Conservation (phyloP, 352 stramenopile species). For the Thraustochytrium sp. region DNA sequence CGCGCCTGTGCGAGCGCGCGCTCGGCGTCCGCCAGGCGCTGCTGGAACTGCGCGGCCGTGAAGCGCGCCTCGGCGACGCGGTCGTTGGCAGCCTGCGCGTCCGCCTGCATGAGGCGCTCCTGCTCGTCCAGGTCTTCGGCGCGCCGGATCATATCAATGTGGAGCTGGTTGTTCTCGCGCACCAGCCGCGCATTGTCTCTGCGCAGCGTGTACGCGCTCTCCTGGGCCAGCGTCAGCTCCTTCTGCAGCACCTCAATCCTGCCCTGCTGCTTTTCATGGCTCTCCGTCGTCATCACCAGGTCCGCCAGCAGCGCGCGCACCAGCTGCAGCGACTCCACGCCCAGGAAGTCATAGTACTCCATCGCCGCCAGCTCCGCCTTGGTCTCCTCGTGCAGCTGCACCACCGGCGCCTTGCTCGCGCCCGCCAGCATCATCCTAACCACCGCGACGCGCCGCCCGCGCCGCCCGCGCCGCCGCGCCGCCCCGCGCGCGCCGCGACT, state of each 20-base stretch:
- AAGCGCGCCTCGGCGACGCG: constrained; percentile 41
- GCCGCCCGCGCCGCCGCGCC: no score
- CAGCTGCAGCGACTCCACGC: constrained; percentile 50
- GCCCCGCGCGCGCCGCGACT: no score
- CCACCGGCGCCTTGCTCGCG: neutral
- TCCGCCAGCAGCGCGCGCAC: constrained; percentile 52
- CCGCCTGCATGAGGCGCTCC: constrained; percentile 13
- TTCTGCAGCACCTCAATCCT: constrained; percentile 1
- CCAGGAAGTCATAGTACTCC: constrained; percentile 54
- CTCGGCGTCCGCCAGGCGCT: constrained; percentile 10
- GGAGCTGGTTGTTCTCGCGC: constrained; percentile 52
- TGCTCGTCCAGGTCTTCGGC: constrained; percentile 33
- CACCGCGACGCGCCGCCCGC: no score
- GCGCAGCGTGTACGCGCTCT: constrained; percentile 51
- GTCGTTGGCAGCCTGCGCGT: constrained; percentile 26
- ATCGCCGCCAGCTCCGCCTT: constrained; percentile 48
- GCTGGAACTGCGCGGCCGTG: constrained; percentile 9
- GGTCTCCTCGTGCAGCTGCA: constrained; percentile 15
- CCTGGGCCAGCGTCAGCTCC: constrained; percentile 47
- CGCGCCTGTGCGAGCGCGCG: neutral
- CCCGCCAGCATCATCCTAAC: neutral
- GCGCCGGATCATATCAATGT: constrained; percentile 47
- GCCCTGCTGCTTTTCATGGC: constrained; percentile 53
- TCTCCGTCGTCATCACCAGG: constrained; percentile 54
- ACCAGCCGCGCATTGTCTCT: constrained; percentile 55